Evolutionary conservation across 1,284 basidiomycete species (phyloP).

Genomic region (Microstroma glucosiphilum): DNA sequence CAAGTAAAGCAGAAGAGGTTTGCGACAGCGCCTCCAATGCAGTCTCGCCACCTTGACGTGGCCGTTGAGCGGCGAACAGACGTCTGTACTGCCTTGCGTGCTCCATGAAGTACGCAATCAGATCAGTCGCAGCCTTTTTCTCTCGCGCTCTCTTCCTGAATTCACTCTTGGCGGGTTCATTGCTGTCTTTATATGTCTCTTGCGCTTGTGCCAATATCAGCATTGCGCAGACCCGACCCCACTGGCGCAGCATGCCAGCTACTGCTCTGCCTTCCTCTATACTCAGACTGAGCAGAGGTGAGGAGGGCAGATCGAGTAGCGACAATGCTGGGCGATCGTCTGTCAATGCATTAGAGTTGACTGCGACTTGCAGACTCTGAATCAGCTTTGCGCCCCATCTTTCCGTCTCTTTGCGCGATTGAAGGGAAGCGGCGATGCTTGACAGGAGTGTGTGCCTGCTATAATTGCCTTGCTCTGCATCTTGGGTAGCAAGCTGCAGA

Average conservation of each 20-base stretch:
- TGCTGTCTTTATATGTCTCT: neutral
- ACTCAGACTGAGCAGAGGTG: no score
- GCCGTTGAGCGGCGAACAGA: neutral
- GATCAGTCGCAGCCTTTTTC: neutral
- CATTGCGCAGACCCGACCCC: neutral
- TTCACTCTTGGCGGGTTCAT: neutral
- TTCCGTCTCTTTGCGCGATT: neutral
- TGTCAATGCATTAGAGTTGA: no score
- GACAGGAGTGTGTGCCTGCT: no score
- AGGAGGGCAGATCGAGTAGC: no score
- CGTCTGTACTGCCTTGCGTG: neutral
- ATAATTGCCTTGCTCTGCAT: no score
- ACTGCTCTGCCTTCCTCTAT: neutral
- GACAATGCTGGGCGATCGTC: no score
- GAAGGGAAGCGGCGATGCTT: no score
- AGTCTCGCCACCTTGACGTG: neutral
- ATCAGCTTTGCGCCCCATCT: neutral
- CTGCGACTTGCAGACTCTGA: no score
- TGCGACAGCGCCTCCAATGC: neutral
- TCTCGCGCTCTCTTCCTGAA: neutral
- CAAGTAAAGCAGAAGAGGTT: conserved; percentile 14
- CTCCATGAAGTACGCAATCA: neutral
- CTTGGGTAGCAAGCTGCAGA: neutral
- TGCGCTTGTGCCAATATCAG: neutral
- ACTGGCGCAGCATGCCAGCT: neutral